Conservation (phyloP, 306 rosid genomes). For the Medicago ruthenica region DNA sequence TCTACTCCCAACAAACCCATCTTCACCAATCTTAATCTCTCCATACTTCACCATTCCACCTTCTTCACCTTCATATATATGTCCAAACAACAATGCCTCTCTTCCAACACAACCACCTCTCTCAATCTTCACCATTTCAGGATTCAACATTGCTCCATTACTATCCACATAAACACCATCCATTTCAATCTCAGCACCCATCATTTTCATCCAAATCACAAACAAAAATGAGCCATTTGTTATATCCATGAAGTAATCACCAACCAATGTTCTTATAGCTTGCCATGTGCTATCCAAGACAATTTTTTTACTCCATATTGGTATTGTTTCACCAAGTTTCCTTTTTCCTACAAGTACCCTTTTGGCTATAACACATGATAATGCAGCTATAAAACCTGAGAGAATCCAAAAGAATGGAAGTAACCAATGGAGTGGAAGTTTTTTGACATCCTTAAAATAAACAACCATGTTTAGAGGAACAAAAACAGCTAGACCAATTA, state of each 20-base stretch:
- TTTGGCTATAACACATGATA: slow-evolving; percentile 71
- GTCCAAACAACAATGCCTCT: slow-evolving; percentile 88
- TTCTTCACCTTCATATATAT: slow-evolving; percentile 88
- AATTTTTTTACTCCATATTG: slow-evolving; percentile 67
- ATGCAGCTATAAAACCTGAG: slow-evolving; percentile 68
- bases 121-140: slow-evolving; percentile 93
- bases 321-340: slow-evolving; percentile 61
- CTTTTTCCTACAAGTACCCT: slow-evolving; percentile 72
- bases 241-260: slow-evolving; percentile 88
- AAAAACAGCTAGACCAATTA: slow-evolving; percentile 61
- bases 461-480: slow-evolving; percentile 61
- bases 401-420: slow-evolving; percentile 76
- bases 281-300: slow-evolving; percentile 86
- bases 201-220: slow-evolving; percentile 80
- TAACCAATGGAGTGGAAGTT: slow-evolving; percentile 58
- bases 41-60: slow-evolving; percentile 84
- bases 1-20: slow-evolving; percentile 83
- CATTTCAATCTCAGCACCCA: slow-evolving; percentile 75
- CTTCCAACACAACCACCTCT: slow-evolving; percentile 79
- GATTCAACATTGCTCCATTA: slow-evolving; percentile 79
- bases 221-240: slow-evolving; percentile 70
- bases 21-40: slow-evolving; percentile 73
- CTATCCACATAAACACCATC: slow-evolving; percentile 71
- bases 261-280: slow-evolving; percentile 74
- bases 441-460: slow-evolving; percentile 50